Evolutionary conservation across 139 green algal species (phyloP).

Genomic region (Yamagishiella unicocca): DNA sequence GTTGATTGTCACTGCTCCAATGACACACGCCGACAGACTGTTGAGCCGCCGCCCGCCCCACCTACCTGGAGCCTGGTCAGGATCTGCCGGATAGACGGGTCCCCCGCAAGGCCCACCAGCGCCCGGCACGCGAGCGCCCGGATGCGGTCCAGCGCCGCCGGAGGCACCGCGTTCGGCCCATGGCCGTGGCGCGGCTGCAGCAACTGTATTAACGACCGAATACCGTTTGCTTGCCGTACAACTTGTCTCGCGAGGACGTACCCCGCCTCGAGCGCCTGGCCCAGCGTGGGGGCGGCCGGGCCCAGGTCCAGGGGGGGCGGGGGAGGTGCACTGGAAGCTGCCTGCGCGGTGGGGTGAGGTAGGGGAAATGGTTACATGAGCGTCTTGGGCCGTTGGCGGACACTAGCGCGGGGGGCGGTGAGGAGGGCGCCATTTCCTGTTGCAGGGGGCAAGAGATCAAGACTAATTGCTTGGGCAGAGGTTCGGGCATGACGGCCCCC

Average conservation of each 20-base stretch:
- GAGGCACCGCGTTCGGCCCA: slow-evolving; percentile 1
- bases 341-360: neutral
- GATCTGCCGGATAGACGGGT: slow-evolving; percentile 75
- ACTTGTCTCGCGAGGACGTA: slow-evolving; percentile 63
- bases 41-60: neutral
- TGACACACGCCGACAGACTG: too few species aligned
- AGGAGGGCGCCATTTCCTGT: too few species aligned
- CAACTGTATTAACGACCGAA: slow-evolving; percentile 66
- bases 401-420: too few species aligned
- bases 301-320: slow-evolving; percentile 50
- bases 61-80: slow-evolving; percentile 80
- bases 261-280: slow-evolving; percentile 55
- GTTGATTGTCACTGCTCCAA: too few species aligned
- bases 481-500: too few species aligned
- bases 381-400: too few species aligned
- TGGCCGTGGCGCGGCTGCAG: slow-evolving; percentile 56
- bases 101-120: slow-evolving; percentile 70
- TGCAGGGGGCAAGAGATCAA: too few species aligned
- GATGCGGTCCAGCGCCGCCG: slow-evolving; percentile 46
- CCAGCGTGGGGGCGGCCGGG: slow-evolving; percentile 15
- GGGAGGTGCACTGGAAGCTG: too few species aligned
- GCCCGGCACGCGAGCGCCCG: slow-evolving; percentile 61
- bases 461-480: too few species aligned
- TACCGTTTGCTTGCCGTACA: slow-evolving; percentile 72
- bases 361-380: neutral